Percentiles rank a stretch among this genome's conserved stretches.
These are phyloP conservation scores for Aureobasidium vineae DNA, from an alignment of 2,329 filamentous ascomycete genomes.

Conservation along the genomic window DNA sequence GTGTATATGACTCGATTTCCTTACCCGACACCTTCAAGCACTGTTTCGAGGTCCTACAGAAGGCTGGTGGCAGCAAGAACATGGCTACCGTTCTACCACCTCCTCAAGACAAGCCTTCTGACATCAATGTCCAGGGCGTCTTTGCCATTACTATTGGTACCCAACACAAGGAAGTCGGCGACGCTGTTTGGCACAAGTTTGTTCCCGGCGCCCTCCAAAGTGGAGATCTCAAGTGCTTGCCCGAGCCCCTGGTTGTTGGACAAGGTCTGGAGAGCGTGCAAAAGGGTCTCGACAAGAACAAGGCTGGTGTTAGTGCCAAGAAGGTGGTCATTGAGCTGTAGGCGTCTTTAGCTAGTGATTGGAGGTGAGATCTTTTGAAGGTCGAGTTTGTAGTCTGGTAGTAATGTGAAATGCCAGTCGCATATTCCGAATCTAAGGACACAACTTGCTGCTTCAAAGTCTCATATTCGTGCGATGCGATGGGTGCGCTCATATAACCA, in stretches of 20 bases:
- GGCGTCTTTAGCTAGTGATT: too few relatives aligned
- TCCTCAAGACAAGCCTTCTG: constrained; percentile 32
- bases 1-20: constrained; percentile 44
- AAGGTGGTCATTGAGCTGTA: constrained; percentile 41
- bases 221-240: constrained; percentile 37
- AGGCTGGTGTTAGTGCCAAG: constrained; percentile 42
- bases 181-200: constrained; percentile 38
- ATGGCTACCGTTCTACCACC: constrained; percentile 28
- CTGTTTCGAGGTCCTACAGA: constrained; percentile 27
- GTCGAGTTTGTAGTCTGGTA: not conserved
- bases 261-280: constrained; percentile 43
- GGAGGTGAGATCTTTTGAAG: not conserved
- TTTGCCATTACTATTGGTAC: constrained; percentile 31
- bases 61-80: constrained; percentile 28
- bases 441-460: not conserved
- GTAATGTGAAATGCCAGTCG: not conserved
- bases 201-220: constrained; percentile 37
- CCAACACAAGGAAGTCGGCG: constrained; percentile 33
- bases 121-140: constrained; percentile 34
- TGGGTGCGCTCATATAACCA: not conserved
- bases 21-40: constrained; percentile 27
- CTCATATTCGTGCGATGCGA: not conserved
- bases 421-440: not conserved
- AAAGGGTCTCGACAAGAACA: constrained; percentile 40
- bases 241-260: constrained; percentile 41